A percentile compares a stretch with the other conserved stretches of the same genome.
Conservation (phyloP, 495 filamentous ascomycete species). For the Paragyromitra xinjiangensis region DNA sequence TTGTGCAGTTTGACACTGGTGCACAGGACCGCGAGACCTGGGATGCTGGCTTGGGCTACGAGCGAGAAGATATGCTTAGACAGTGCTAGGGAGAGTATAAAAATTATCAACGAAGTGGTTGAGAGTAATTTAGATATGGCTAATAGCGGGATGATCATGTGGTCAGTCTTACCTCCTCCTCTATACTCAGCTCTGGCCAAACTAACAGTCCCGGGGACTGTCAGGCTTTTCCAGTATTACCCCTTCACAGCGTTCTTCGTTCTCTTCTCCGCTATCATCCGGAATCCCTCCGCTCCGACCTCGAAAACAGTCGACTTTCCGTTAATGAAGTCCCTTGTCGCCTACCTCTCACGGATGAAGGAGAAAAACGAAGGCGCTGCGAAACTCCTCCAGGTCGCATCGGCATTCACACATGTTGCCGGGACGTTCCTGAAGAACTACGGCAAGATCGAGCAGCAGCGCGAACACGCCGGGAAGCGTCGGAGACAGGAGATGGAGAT, state of each 20-base stretch:
- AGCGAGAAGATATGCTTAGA: slow-evolving; percentile 54
- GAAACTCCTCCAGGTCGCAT: slow-evolving; percentile 55
- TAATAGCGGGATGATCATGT: slow-evolving; percentile 55
- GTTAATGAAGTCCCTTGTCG: slow-evolving; percentile 54
- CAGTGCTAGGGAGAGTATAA: slow-evolving; percentile 51
- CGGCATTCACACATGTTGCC: slow-evolving; percentile 55
- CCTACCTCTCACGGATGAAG: slow-evolving; percentile 49
- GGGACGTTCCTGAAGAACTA: slow-evolving; percentile 57
- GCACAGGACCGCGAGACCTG: slow-evolving; percentile 51
- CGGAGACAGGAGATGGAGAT: slow-evolving; percentile 22
- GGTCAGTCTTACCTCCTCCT: slow-evolving; percentile 39
- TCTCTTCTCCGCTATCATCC: slow-evolving; percentile 62
- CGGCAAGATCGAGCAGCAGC: slow-evolving; percentile 48
- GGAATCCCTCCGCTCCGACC: slow-evolving; percentile 60
- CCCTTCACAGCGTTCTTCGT: slow-evolving; percentile 59
- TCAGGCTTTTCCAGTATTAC: slow-evolving; percentile 58
- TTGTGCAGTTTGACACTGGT: slow-evolving; percentile 54
- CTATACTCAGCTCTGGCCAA: not conserved
- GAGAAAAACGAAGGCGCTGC: slow-evolving; percentile 51
- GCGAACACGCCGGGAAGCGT: slow-evolving; percentile 46
- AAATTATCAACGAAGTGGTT: slow-evolving; percentile 51
- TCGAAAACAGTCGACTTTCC: slow-evolving; percentile 45
- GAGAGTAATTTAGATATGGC: slow-evolving; percentile 50
- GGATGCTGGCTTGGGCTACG: slow-evolving; percentile 36
- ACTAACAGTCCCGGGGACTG: slow-evolving; percentile 10